Conservation (phyloP, 139 green algal species). For the Haematococcus lacustris region DNA sequence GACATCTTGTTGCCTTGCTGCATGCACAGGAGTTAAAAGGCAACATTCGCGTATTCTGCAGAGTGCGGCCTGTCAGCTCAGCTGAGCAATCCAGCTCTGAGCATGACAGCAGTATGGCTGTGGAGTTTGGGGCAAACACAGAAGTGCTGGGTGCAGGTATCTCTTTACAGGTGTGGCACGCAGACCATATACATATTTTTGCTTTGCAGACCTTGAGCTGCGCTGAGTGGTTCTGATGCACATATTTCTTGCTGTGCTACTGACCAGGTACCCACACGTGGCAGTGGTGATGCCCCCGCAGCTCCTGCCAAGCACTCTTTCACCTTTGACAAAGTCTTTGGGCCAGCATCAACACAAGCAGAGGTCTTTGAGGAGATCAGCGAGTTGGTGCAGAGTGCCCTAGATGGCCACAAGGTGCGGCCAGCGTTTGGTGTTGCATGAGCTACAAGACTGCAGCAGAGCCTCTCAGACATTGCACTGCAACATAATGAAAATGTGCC, state of each 20-base stretch:
- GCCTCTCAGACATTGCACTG: neutral
- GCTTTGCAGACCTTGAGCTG: neutral
- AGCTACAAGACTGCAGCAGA: too few relatives aligned
- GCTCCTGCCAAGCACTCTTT: constrained; percentile 33
- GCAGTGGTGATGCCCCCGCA: neutral
- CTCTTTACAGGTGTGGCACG: constrained; percentile 7
- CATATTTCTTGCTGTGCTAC: neutral
- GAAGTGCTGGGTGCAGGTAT: constrained; percentile 43
- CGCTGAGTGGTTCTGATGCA: too few relatives aligned
- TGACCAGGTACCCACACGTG: neutral
- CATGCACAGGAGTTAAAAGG: constrained; percentile 77
- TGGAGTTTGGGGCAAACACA: constrained; percentile 24
- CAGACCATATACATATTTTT: too few relatives aligned
- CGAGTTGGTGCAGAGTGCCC: constrained; percentile 72
- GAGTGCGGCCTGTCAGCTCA: constrained; percentile 59
- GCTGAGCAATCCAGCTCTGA: constrained; percentile 18
- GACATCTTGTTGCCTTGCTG: neutral
- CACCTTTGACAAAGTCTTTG: constrained; percentile 79
- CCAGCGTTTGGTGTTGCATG: neutral
- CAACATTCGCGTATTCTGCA: constrained; percentile 93
- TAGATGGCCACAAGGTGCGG: constrained; percentile 80
- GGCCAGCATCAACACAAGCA: constrained; percentile 48
- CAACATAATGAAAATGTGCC: neutral
- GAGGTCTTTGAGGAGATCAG: constrained; percentile 85
- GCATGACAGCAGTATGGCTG: constrained; percentile 11